Evolutionary conservation across 2,329 filamentous ascomycete species (phyloP).

Genomic region (Pseudogymnoascus sp.): DNA sequence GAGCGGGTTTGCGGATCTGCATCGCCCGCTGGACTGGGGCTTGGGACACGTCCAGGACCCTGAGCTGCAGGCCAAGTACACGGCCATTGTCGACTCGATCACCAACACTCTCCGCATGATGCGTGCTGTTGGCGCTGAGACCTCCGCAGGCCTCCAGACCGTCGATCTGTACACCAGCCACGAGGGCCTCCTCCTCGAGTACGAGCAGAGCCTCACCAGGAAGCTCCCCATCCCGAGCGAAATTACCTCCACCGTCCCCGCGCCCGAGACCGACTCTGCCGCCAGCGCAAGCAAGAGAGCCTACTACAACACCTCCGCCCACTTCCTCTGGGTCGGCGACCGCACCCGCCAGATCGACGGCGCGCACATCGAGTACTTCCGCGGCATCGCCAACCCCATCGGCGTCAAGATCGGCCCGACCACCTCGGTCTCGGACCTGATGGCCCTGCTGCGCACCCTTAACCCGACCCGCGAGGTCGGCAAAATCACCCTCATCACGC

Average conservation of each 20-base stretch:
- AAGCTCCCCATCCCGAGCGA: constrained; percentile 57
- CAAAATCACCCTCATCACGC: constrained; percentile 92
- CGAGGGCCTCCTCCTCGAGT: constrained; percentile 87
- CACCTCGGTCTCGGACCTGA: constrained; percentile 68
- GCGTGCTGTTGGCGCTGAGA: constrained; percentile 84
- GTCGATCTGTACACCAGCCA: constrained; percentile 95
- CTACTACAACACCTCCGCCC: constrained; percentile 90
- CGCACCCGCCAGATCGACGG: constrained; percentile 88
- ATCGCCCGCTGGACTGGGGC: constrained; percentile 89
- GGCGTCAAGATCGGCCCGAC: constrained; percentile 92
- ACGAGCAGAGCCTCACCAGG: constrained; percentile 82
- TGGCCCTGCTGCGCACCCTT: constrained; percentile 71
- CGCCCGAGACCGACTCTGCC: constrained; percentile 17
- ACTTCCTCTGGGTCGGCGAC: constrained; percentile 98
- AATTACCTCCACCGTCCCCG: constrained; percentile 22
- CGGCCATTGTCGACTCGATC: constrained; percentile 73
- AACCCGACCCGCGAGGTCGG: constrained; percentile 77
- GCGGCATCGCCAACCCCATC: constrained; percentile 90
- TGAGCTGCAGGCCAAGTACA: constrained; percentile 77
- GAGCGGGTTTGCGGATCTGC: constrained; percentile 86
- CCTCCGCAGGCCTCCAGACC: constrained; percentile 74
- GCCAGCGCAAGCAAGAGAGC: constrained; percentile 39
- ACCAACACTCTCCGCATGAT: constrained; percentile 91
- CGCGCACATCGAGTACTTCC: constrained; percentile 95
- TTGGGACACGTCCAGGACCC: constrained; percentile 85